Base-by-base conservation (phyloP, 2,329 filamentous ascomycete species). In the Trichoderma aggressivum region DNA sequence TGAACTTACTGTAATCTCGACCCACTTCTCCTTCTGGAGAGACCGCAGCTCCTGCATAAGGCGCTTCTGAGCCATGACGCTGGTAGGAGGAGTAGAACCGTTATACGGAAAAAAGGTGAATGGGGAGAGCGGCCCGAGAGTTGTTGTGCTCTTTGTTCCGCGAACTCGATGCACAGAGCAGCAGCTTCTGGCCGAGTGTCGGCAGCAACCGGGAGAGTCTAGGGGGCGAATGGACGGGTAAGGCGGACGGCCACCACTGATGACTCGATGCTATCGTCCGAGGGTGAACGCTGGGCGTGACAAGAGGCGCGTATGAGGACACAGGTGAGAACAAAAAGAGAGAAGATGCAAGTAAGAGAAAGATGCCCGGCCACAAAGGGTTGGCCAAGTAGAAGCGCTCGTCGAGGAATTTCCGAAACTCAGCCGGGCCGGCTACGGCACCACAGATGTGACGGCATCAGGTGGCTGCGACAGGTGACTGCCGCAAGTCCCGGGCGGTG, bases 11-110 rank as follows among this genome's bases (percentile, higher is more conserved):
- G 97, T 92, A 75, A 98, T 93, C 76, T 95, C 89, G 21, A 97
- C 92, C 95, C 95, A 99, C 80, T 93, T 94, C 86, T 98, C 94
- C 81, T 96, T 94, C 69, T 89, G 86, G 53, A 98, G 87, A 58
- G 88, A 86, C 81, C 92, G 91, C 83, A 93, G 90, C 85, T 98
- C 95, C 76, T 92, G 92, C 92, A 97, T 94, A 70, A 98, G 87
- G 65, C 97, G 91, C 77, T 93, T 90, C 82, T 94, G 80, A 30
- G 83, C 83, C 84, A 85, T 86, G 74, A 67, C 79, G 74, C 59
- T 36, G 72, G 32, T 28, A 53, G n/a, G 21, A 6, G 10, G 10
- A 21, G n/a, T 39, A 30, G n/a, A 50, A 50, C n/a, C 2, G n/a
- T 50, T 11, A 26, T 55, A 32, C 2, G 21, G 14, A 56, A 24